Evolutionary conservation across 805 yeast species (phyloP).

Genomic region (Alloascoidea hylecoeti): DNA sequence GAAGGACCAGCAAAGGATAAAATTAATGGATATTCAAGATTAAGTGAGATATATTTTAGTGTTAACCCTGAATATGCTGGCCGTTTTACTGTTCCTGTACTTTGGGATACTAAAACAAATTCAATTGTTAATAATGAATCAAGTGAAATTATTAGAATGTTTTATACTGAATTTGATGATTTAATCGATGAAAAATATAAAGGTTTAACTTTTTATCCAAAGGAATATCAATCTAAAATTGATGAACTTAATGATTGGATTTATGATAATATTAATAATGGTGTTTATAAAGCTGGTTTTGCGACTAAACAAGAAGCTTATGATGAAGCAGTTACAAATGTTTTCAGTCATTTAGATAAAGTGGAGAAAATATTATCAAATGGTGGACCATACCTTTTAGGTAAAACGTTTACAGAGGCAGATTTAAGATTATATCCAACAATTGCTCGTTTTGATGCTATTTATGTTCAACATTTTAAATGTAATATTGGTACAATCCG

Average conservation of each 20-base stretch:
- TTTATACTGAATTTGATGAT: constrained; percentile 56
- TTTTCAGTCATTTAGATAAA: constrained; percentile 57
- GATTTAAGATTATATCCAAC: constrained; percentile 84
- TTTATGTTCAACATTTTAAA: constrained; percentile 91
- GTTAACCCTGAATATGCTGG: constrained; percentile 68
- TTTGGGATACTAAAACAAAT: constrained; percentile 75
- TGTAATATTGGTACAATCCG: constrained; percentile 78
- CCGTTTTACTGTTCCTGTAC: constrained; percentile 82
- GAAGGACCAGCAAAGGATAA: constrained; percentile 41
- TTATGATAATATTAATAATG: constrained; percentile 78
- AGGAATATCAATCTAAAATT: constrained; percentile 33
- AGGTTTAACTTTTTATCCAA: constrained; percentile 50
- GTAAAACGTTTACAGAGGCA: constrained; percentile 70
- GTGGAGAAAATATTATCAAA: constrained; percentile 46
- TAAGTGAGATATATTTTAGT: constrained; percentile 62
- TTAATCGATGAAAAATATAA: constrained; percentile 28
- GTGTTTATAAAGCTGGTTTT: constrained; percentile 89
- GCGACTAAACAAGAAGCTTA: constrained; percentile 76
- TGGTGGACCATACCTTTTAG: constrained; percentile 33
- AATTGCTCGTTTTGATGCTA: constrained; percentile 82
- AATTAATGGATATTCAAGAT: constrained; percentile 39
- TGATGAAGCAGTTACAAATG: constrained; percentile 44
- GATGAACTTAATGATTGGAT: constrained; percentile 75
- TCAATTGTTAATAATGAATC: constrained; percentile 90
- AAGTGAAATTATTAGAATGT: constrained; percentile 75